Evolutionary conservation across 768 basidiomycete genomes (phyloP), one percentile per base, ranked within the genome.

Genomic region (Lactarius evosmus): DNA sequence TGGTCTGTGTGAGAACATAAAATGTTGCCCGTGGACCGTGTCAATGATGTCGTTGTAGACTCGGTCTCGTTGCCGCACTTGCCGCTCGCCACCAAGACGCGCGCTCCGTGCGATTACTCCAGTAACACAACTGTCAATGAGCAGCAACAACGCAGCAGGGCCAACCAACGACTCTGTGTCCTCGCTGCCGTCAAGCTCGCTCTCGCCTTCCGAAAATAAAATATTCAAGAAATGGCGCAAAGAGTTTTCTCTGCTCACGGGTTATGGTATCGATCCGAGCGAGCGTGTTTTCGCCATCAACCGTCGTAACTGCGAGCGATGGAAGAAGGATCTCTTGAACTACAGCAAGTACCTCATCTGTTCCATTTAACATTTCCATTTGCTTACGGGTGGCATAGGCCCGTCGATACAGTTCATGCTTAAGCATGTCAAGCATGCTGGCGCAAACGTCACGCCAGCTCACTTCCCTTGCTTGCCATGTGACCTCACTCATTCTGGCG

Each of bases 381-480:
- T 46, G 27, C 61, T 67, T 30, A 63, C 60, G 3, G 30, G 64
- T 16, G 49, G 7, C 38, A 8, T 62, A 97, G 95, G 93, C 72
- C 94, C 95, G 12, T 78, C 85, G 3, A 83, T 98, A 1, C 83
- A 87, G 9, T 97, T 98, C 77, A 93, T 99, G 88, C 80, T 95
- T 40, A 88, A 93, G 71, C 95, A 97, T 70, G 82, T 98, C n/a
- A 78, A 83, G 65, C 79, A 88, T 1, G 84, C 85, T 7, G 89
- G 91, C 4, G 89, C 86, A 67, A 77, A 83, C 6, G 86, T 93
- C 25, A 83, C 88, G 4, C 76, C 85, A 1, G 79, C 83, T 27
- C 89, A 94, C 63, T 80, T 98, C 33, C 78, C 89, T 67, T 98
- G 95, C 76, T 79, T 85, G 5, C 92, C 95, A 2, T 98, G 97